Conservation (phyloP, 495 filamentous ascomycete genomes). For the Parathielavia appendiculata region DNA sequence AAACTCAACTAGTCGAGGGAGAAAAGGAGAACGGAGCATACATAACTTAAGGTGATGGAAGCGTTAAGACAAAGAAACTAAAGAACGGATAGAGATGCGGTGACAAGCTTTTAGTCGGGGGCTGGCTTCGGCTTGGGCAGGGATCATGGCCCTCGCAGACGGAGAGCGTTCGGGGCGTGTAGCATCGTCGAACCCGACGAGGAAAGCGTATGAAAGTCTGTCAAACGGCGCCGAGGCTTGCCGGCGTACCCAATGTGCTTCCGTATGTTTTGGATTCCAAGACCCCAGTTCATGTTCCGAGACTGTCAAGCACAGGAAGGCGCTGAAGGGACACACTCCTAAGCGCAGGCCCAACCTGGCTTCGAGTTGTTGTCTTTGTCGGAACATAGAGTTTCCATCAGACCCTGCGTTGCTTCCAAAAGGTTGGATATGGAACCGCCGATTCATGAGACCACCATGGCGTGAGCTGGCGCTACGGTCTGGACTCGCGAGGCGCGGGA, state of each 20-base stretch:
- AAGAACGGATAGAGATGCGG: conserved; percentile 5
- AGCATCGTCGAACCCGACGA: conserved; percentile 22
- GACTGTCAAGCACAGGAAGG: background rate
- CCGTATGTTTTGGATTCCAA: conserved; percentile 26
- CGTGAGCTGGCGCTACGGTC: background rate
- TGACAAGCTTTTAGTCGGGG: conserved; percentile 19
- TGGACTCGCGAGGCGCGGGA: background rate
- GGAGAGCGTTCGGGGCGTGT: conserved; percentile 26
- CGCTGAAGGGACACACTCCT: background rate
- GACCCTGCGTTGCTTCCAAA: background rate
- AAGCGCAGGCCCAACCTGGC: conserved; percentile 14
- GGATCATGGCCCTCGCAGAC: conserved; percentile 14
- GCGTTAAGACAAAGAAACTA: conserved; percentile 12
- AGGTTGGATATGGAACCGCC: background rate
- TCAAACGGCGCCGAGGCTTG: conserved; percentile 29
- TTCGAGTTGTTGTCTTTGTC: background rate
- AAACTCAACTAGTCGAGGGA: conserved; percentile 1
- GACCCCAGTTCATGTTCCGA: conserved; percentile 12
- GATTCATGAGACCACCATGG: background rate
- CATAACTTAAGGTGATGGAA: conserved; percentile 5
- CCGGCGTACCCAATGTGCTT: conserved; percentile 18
- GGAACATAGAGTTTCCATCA: conserved; percentile 10
- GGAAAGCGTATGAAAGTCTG: conserved; percentile 13
- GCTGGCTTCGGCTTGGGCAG: background rate
- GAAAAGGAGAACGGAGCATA: background rate